Evolutionary conservation across 805 yeast genomes (phyloP).

Genomic region (Diddensiella transvaalensis): DNA sequence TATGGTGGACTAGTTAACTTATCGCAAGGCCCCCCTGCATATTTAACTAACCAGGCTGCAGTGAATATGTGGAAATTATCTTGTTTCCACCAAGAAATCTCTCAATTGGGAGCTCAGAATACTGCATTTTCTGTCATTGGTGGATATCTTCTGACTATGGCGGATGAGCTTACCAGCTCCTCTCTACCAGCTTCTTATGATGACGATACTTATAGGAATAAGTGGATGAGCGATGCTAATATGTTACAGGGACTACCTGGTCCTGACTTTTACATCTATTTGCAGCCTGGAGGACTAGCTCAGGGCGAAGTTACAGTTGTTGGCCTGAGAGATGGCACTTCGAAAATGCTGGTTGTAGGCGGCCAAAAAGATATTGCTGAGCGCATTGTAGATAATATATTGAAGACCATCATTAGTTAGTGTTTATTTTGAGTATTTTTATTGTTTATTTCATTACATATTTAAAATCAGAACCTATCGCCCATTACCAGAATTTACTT

Average conservation of each 20-base stretch:
- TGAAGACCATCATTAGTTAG: constrained; percentile 9
- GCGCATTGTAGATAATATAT: constrained; percentile 21
- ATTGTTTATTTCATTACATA: neutral
- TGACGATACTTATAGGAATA: constrained; percentile 16
- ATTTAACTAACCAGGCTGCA: constrained; percentile 19
- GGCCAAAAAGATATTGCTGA: constrained; percentile 21
- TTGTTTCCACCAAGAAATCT: constrained; percentile 25
- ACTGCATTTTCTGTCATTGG: constrained; percentile 17
- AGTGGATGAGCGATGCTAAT: constrained; percentile 25
- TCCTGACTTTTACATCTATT: constrained; percentile 25
- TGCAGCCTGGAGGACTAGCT: constrained; percentile 18
- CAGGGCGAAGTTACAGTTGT: constrained; percentile 23
- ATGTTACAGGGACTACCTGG: constrained; percentile 25
- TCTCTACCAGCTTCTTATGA: neutral
- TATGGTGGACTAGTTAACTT: constrained; percentile 10
- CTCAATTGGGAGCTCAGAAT: constrained; percentile 13
- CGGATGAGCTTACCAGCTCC: constrained; percentile 22
- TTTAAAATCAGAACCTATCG: constrained; percentile 4
- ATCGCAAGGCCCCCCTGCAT: constrained; percentile 20
- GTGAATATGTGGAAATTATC: constrained; percentile 25
- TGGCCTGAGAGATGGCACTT: constrained; percentile 18
- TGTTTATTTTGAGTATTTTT: neutral
- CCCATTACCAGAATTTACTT: constrained; percentile 63
- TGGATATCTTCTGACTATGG: constrained; percentile 25
- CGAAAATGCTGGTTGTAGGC: constrained; percentile 23